Conservation (phyloP, 176 grass and related monocot species). For the Olyra latifolia region DNA sequence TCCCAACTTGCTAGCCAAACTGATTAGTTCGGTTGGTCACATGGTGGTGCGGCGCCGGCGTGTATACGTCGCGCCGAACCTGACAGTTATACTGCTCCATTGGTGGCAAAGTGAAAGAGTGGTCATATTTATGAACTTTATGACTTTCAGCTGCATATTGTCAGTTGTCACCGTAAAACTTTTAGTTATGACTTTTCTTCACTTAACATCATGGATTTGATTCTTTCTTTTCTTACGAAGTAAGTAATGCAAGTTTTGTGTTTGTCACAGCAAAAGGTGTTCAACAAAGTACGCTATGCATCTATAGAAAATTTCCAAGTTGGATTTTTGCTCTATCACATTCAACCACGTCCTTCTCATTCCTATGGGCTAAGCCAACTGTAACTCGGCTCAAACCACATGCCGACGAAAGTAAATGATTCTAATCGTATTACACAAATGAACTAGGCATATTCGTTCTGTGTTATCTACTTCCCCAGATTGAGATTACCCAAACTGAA, state of each 20-base stretch:
- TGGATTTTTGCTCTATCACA: slow-evolving; percentile 1
- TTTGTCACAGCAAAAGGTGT: not conserved
- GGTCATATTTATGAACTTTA: not conserved
- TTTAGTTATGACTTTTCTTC: slow-evolving; percentile 6
- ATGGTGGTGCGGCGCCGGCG: too few relatives aligned
- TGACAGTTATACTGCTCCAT: too few relatives aligned
- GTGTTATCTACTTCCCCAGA: not conserved
- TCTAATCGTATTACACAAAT: not conserved
- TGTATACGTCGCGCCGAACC: too few relatives aligned
- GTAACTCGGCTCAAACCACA: not conserved
- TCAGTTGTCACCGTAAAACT: not conserved
- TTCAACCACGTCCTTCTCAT: slow-evolving; percentile 21
- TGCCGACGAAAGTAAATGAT: slow-evolving; percentile 10
- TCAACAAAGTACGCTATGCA: slow-evolving; percentile 16
- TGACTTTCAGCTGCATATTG: not conserved
- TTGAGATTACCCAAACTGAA: not conserved
- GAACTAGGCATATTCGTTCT: not conserved
- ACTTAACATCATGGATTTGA: not conserved
- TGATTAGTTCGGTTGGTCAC: too few relatives aligned
- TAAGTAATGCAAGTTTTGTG: slow-evolving; percentile 12
- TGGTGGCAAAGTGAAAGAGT: not conserved
- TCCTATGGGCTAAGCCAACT: slow-evolving; percentile 11
- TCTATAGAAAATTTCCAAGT: not conserved
- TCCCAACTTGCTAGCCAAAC: too few relatives aligned
- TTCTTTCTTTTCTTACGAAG: slow-evolving; percentile 19